Evolutionary conservation across 139 green algal genomes (phyloP), one percentile per base, ranked within the genome.

Genomic region (Chara braunii): DNA sequence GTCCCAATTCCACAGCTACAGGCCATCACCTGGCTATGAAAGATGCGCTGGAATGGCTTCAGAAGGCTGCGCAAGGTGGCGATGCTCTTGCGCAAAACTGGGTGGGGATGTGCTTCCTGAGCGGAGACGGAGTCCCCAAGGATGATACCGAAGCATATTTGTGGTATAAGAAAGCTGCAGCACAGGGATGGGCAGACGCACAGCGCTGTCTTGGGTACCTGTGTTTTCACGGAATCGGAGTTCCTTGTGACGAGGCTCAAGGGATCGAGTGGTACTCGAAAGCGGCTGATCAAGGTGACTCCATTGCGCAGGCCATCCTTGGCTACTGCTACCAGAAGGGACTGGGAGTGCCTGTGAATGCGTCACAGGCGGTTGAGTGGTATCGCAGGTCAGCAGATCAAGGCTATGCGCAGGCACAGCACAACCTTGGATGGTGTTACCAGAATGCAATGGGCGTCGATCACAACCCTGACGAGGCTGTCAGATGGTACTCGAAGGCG

Each of bases 351-450:
- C 14, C 40, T 22, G 60, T 26, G 43, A 14, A 66, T 43, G 24
- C 36, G 26, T 44, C 8, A 29, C 30, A 71, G 45, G 61, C 61
- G 3, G 61, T 66, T 7, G 4, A 63, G 61, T 66, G 44, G 61
- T 71, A 69, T 34, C 50, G 33, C 4, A 73, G 48, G 8, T 32
- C 61, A 7, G 61, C 61, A 3, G 61, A 65, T 4, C 61, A 71
- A 34, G 61, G 61, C 44, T 12, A 71, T 28, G n/a, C 52, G 3
- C 30, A 11, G 7, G 61, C 23, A 32, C 45, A 71, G 43, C 31
- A 66, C 53, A 71, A 71, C 48, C 61, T 71, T 4, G 61, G 61
- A 3, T 18, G 18, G 3, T 64, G 44, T 36, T 71, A 71, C 61
- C 51, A 35, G 5, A 37, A 61, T 12, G 61, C 51, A 18, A 70